Evolutionary conservation across 257 asterid species (phyloP).

Genomic region (Pogostemon cablin): DNA sequence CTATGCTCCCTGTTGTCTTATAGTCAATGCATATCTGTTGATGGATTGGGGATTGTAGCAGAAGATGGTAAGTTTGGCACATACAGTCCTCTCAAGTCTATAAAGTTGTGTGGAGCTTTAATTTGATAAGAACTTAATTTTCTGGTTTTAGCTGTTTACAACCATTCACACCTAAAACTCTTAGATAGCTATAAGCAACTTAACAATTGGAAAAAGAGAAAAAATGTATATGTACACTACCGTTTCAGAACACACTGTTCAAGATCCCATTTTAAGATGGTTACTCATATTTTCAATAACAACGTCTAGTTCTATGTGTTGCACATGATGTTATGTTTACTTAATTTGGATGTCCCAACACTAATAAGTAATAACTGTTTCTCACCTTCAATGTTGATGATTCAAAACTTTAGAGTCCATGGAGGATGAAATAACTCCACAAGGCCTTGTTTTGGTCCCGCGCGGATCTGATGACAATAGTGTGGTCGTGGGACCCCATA

Average conservation of each 20-base stretch:
- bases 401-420: constrained; percentile 53
- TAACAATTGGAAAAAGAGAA: not conserved
- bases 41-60: constrained; percentile 80
- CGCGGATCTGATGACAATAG: constrained; percentile 65
- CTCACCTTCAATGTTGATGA: constrained; percentile 32
- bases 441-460: constrained; percentile 94
- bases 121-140: not conserved
- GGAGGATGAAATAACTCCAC: constrained; percentile 91
- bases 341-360: too few relatives aligned
- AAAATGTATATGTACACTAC: too few relatives aligned
- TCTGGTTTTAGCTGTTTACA: not conserved
- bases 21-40: constrained; percentile 52
- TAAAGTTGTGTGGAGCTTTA: not conserved
- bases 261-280: too few relatives aligned
- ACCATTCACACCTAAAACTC: not conserved
- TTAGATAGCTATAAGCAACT: not conserved
- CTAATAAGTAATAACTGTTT: not conserved
- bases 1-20: constrained; percentile 64
- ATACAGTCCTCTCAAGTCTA: not conserved
- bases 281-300: not conserved
- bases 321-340: too few relatives aligned
- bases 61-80: constrained; percentile 71
- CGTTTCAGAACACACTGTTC: too few relatives aligned
- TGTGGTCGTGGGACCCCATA: constrained; percentile 79
- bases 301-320: not conserved